Evolutionary conservation across 2,329 filamentous ascomycete genomes (phyloP), one percentile per base, ranked within the genome.

Genomic region (Rachicladosporium sp.): DNA sequence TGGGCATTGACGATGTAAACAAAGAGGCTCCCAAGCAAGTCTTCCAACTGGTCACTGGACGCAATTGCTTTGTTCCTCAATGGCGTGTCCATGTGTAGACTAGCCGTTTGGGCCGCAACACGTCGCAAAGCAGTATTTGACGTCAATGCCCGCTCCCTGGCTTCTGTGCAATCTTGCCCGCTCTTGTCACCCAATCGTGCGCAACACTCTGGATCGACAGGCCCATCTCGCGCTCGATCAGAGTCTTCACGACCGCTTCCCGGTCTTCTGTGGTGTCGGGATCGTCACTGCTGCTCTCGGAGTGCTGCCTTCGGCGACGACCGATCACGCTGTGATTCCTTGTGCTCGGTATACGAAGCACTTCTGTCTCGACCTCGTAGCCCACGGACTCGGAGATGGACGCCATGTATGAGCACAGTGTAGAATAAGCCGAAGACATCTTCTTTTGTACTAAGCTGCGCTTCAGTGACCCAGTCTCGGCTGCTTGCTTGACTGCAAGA

Each of bases 331-430:
- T 85, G 11, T 80, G 77, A 59, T 96, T 96, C 45, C 91, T 70
- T 31, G 89, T 95, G 58, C 84, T 93, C 1, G 91, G 91, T 46
- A 98, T 96, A 34, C 89, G 71, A 51, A 98, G 61, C 68, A 91
- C 78, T 52, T 94, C 89, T 46, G 73, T 83, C 61, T 96, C 86
- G 1, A 84, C 71, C 4, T 69, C 63, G 69, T 80, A 94, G 2
- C 82, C 83, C 46, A 86, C 76, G 42, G 82, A 78, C 27, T 67
- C 65, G 0, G 82, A 79, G 32, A 98, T 71, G 21, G 68, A 65
- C 12, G 74, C 68, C 0, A 87, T 77, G 73, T 89, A 95, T 36
- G 75, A 75, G 12, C 89, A 86, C 10, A 98, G 71, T 2, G 82
- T 82, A 0, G 85, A 80, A 59, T 93, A 95, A 19, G 82, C 80